Base-by-base conservation (phyloP, 306 rosid species). In the Vigna angularis region DNA sequence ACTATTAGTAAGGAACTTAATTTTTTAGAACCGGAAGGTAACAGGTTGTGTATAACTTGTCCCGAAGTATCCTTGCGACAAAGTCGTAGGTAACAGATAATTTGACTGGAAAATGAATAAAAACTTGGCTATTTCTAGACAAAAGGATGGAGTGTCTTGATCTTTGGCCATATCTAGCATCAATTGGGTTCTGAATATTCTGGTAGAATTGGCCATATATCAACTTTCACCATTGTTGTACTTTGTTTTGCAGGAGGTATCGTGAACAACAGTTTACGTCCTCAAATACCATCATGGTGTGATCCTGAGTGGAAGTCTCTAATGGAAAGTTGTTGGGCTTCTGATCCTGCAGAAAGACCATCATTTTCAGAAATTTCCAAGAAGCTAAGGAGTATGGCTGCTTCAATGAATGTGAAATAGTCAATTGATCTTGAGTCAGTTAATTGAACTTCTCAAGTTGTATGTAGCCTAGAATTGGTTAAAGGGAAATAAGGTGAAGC, bases 301-400 rank as follows among this genome's bases (percentile, higher is more conserved):
- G 99, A 96, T 86, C 99, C 99, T 28, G 99, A 93, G 86, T 96
- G 99, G 99, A 96, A 91, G 85, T 82, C 97, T 78, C 81, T 96
- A 79, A 96, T 96, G 99, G 95, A 90, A 86, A 89, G 92, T 85
- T 87, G 93, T 78, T 96, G 99, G 99, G 90, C 93, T 69, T 86
- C 98, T 30, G 99, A 96, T 50, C 97, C 98, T 12, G 53, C 83
- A 9, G 85, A 70, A 61, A 91, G 99, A 71, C 96, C 99, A 79
- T 93, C 99, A 4, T 96, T 96, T 88, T 86, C 98, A 26, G 97
- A 91, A 84, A 96, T 96, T 66, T 93, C 99, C 26, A 97, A 91
- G 90, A 96, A 90, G 92, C 90, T 96, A 45, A 88, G 99, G 92
- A 96, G 72, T 75, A 96, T 96, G 97, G 99, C 97, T 57, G 96